Conservation (phyloP, 2,329 filamentous ascomycete species). For the Macrophomina phaseolina region DNA sequence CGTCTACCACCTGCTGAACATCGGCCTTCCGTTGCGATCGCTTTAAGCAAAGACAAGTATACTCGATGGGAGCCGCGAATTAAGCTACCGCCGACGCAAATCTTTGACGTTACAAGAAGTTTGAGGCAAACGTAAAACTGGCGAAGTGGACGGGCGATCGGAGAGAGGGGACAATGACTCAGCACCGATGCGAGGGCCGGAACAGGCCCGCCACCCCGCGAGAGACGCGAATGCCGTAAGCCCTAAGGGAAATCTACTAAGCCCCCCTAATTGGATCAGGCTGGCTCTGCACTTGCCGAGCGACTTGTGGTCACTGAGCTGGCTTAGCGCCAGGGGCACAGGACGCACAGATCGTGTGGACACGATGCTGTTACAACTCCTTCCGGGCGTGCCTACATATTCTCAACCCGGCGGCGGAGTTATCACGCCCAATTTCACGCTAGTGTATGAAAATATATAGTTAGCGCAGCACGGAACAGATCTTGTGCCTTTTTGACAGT, state of each 20-base stretch:
- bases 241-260: neutral
- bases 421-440: neutral
- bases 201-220: neutral
- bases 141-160: neutral
- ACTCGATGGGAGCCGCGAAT: neutral
- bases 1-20: neutral
- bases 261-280: neutral
- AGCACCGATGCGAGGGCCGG: neutral
- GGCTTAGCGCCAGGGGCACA: neutral
- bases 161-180: neutral
- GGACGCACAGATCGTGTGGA: neutral
- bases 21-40: neutral
- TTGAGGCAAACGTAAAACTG: neutral
- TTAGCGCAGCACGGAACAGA: neutral
- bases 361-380: neutral
- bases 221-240: conserved; percentile 6
- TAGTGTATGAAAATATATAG: neutral
- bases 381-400: conserved; percentile 1
- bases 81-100: neutral
- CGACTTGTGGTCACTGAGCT: neutral
- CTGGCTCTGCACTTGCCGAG: neutral
- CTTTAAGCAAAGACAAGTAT: neutral
- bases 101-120: neutral
- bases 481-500: neutral
- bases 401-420: neutral